Base-by-base conservation (phyloP, 2,329 filamentous ascomycete genomes). In the Boeremia exigua region DNA sequence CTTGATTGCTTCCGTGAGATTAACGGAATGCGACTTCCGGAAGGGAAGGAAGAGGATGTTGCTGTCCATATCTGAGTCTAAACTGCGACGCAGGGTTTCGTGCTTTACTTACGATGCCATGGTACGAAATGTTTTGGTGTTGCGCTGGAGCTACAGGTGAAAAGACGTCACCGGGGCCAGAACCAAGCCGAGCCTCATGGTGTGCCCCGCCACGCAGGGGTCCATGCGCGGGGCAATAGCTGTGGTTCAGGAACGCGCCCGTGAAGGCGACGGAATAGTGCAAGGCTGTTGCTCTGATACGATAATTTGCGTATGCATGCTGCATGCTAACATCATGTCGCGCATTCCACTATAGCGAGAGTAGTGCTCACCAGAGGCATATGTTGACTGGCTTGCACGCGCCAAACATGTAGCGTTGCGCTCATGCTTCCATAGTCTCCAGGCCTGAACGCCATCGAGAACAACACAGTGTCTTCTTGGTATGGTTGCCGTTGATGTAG, bases 41-140 rank as follows among this genome's bases (percentile, higher is more conserved):
- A 98, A 98, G 8, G 94, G 93, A 60, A 96, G 82, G 73, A 88
- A 86, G 52, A 96, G 84, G 61, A 90, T 86, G 74, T 87, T 89
- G 48, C 77, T 79, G 57, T 49, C 30, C 62, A 73, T 66, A 4
- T 46, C 10, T 48, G 40, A 54, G 33, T 40, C 29, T 43, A n/a
- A 19, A 32, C 8, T 15, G 6, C 19, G 3, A 34, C 9, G 6
- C 15, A 23, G 6, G 8, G 10, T 7, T 15, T 38, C 32, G 1
- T 6, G n/a, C 10, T 28, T 27, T 19, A 63, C 67, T 62, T 54
- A 72, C 68, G 67, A 70, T 42, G 65, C 64, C 68, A 71, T 72
- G 49, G 32, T 36, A 32, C 37, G 28, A 32, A 34, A 42, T 48
- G 56, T 44, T 56, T 54, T 44, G 54, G 48, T 67, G 59, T 67